Evolutionary conservation across 768 basidiomycete species (phyloP), one percentile per base, ranked within the genome.

Genomic region (Leccinum truebloodii): DNA sequence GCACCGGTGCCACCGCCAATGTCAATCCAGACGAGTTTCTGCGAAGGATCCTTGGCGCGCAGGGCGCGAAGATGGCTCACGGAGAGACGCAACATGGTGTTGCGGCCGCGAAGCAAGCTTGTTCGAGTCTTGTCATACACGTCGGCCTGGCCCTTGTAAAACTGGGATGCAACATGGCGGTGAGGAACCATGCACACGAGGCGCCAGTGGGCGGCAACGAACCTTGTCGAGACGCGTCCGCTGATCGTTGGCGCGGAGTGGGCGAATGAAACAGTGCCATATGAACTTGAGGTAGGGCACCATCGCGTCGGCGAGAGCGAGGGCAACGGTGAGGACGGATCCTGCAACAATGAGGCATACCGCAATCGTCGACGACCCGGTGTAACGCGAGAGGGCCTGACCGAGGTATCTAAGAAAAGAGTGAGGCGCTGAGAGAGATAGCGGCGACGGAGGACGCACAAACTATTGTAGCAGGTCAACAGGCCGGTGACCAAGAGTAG

Each of bases 1-100:
- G 55, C 48, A 81, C 83, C 83, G 13, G 89, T 90, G 28, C 89
- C 90, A 34, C 89, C 90, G 16, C 89, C 88, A 58, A 92, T 84
- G 69, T 92, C 90, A 18, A 92, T 80, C 90, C 90, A 92, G 14
- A 92, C 79, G 18, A 89, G 80, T 14, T 78, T 78, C 67, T 81
- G 80, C 0, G 75, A 71, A 0, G 80, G 77, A 6, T 77, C 64
- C 26, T 67, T 68, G 37, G 69, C 71, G 5, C 77, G 77, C 51
- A 88, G 76, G 3, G 79, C 73, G 34, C 77, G 77, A 8, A 91
- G 74, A 64, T 90, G 88, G 35, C 81, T 80, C 0, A 87, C 86
- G 4, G 83, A 81, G n/a, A 91, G 77, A 56, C 78, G 80, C 13
- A 90, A 78, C 86, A 92, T 88, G 16, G 88, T 89, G 65, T 86